Conservation (phyloP, 768 basidiomycete species). For the Nevesoporus exiguus region DNA sequence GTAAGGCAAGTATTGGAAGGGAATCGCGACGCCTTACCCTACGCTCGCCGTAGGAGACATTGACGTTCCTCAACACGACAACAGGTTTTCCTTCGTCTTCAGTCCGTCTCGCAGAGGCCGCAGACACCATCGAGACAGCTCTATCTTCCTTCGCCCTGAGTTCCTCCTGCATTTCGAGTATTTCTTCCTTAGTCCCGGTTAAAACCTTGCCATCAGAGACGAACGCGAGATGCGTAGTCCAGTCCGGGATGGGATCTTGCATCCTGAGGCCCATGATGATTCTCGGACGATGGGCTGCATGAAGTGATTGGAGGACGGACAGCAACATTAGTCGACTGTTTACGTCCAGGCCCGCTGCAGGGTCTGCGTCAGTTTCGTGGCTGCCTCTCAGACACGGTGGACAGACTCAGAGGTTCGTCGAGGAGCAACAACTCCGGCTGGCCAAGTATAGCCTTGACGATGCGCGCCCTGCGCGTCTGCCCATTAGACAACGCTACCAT, state of each 20-base stretch:
- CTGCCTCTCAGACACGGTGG: background rate
- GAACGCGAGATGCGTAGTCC: slow-evolving; percentile 65
- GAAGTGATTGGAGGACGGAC: slow-evolving; percentile 51
- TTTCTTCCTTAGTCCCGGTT: slow-evolving; percentile 48
- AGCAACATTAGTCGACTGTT: slow-evolving; percentile 54
- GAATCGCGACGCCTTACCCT: slow-evolving; percentile 39
- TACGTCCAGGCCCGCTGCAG: slow-evolving; percentile 74
- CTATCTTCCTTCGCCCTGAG: slow-evolving; percentile 1
- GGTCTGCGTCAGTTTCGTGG: background rate
- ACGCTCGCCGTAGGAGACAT: slow-evolving; percentile 65
- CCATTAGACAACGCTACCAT: slow-evolving; percentile 86
- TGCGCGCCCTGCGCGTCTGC: slow-evolving; percentile 83
- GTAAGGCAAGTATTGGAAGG: background rate
- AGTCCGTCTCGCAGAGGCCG: background rate
- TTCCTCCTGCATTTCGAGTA: slow-evolving; percentile 32
- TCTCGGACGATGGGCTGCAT: slow-evolving; percentile 47
- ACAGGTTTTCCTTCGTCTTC: slow-evolving; percentile 37
- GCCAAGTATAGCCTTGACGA: slow-evolving; percentile 69
- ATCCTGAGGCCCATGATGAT: slow-evolving; percentile 63
- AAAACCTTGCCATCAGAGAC: slow-evolving; percentile 47
- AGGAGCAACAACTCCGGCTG: slow-evolving; percentile 74
- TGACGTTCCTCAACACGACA: slow-evolving; percentile 62
- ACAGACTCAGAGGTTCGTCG: slow-evolving; percentile 88
- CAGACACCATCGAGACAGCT: background rate
- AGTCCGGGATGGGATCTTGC: slow-evolving; percentile 71